phyloP scores from a whole-genome alignment of 768 basidiomycete genomes.

The Boletus pseudo-olivaceus region DNA sequence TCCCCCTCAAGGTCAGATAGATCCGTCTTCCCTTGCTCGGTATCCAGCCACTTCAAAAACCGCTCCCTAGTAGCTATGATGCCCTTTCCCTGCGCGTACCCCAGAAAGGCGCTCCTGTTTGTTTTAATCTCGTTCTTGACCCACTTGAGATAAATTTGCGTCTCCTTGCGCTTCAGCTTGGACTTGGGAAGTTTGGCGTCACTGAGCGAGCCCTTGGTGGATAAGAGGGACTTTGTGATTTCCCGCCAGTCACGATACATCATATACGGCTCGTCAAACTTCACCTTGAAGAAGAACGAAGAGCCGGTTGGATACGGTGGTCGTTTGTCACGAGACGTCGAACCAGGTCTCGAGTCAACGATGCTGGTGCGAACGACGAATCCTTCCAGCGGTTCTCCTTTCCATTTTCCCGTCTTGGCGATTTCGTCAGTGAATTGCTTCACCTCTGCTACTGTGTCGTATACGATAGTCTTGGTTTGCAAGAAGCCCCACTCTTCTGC shows the following conservation, averaged over 20 bases:
- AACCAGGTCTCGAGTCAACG: slow-evolving; percentile 36
- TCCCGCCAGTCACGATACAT: slow-evolving; percentile 99
- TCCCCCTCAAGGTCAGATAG: slow-evolving; percentile 28
- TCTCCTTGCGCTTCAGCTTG: slow-evolving; percentile 76
- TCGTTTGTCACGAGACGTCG: slow-evolving; percentile 26
- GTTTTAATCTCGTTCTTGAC: slow-evolving; percentile 68
- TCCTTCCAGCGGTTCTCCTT: slow-evolving; percentile 83
- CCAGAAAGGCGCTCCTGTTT: slow-evolving; percentile 57
- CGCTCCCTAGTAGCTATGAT: slow-evolving; percentile 80
- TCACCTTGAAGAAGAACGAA: slow-evolving; percentile 98
- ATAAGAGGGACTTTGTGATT: slow-evolving; percentile 75
- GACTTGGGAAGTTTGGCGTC: slow-evolving; percentile 49
- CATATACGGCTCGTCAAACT: slow-evolving; percentile 98
- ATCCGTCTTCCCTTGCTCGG: slow-evolving; percentile 41
- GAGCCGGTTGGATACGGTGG: slow-evolving; percentile 75
- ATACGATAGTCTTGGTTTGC: slow-evolving; percentile 52
- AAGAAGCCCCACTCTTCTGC: slow-evolving; percentile 93
- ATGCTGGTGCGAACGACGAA: slow-evolving; percentile 88
- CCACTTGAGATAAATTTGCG: slow-evolving; percentile 78
- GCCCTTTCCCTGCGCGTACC: slow-evolving; percentile 69
- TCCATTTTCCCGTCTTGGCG: slow-evolving; percentile 69
- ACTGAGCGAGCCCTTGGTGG: slow-evolving; percentile 31
- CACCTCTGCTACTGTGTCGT: slow-evolving; percentile 65
- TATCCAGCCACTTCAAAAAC: slow-evolving; percentile 68
- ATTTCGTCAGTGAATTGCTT: slow-evolving; percentile 67